Evolutionary conservation across 495 filamentous ascomycete genomes (phyloP).

Genomic region (Tuber microsphaerosporum): DNA sequence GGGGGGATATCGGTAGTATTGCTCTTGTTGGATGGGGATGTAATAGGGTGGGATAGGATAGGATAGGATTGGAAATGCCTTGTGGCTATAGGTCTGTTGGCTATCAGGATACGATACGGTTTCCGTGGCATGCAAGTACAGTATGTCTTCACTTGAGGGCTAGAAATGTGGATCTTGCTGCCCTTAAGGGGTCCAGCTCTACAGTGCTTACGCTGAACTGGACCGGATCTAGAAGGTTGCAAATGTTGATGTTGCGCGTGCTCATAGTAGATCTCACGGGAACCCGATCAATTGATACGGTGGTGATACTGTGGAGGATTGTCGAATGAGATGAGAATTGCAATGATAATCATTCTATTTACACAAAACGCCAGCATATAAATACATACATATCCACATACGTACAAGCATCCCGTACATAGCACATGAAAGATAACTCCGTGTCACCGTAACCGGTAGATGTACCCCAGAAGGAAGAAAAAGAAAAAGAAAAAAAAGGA

Average conservation of each 20-base stretch:
- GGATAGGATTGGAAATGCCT: neutral
- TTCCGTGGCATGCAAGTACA: neutral
- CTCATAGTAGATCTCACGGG: neutral
- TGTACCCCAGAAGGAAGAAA: neutral
- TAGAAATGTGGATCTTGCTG: neutral
- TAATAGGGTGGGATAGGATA: neutral
- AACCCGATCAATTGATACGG: neutral
- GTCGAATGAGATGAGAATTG: constrained; percentile 2
- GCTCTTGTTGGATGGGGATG: neutral
- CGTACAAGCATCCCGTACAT: neutral
- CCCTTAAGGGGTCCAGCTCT: neutral
- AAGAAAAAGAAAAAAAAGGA: neutral
- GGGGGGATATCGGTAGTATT: neutral
- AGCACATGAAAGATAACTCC: neutral
- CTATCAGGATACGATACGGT: neutral
- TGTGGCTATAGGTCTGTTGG: neutral
- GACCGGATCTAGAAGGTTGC: neutral
- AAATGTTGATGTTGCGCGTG: neutral
- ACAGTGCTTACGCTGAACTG: neutral
- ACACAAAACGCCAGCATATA: neutral
- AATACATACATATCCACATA: neutral
- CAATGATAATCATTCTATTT: neutral
- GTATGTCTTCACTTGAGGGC: neutral
- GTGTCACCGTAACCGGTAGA: neutral
- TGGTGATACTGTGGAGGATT: neutral